Conservation (phyloP, 2,329 filamentous ascomycete species). For the Cladobotryum mycophilum region DNA sequence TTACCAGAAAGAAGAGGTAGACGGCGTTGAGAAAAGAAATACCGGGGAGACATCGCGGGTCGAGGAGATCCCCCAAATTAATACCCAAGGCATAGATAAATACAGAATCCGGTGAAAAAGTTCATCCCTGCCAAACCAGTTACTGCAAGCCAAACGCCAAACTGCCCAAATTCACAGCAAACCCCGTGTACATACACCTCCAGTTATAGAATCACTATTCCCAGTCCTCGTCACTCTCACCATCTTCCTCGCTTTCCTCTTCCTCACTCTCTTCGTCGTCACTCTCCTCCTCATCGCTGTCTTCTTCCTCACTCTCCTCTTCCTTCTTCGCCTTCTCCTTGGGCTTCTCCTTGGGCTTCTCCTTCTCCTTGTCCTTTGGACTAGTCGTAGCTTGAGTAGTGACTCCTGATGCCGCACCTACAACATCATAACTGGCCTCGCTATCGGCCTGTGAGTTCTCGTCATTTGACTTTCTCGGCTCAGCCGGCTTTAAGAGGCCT, state of each 20-base stretch:
- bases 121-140: constrained; percentile 8
- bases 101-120: constrained; percentile 8
- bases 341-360: not conserved
- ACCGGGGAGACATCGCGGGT: constrained; percentile 1
- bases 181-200: not conserved
- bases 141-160: constrained; percentile 28
- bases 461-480: constrained; percentile 72
- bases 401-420: constrained; percentile 71
- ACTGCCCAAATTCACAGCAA: constrained; percentile 19
- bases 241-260: constrained; percentile 36
- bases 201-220: constrained; percentile 43
- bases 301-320: constrained; percentile 31
- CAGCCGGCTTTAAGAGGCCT: constrained; percentile 51
- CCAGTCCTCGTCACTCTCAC: constrained; percentile 64
- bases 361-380: constrained; percentile 50
- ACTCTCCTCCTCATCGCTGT: constrained; percentile 34
- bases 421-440: constrained; percentile 92
- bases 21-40: constrained; percentile 17
- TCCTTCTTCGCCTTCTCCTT: constrained; percentile 31
- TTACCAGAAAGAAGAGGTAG: constrained; percentile 61
- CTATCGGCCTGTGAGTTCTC: constrained; percentile 88
- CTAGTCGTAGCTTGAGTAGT: constrained; percentile 79
- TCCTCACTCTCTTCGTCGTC: constrained; percentile 32
- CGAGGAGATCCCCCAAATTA: constrained; percentile 12
- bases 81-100: constrained; percentile 20